These are phyloP conservation scores for Tetradesmus lagerheimii DNA, from an alignment of 139 green algal species.

Conservation along the genomic window DNA sequence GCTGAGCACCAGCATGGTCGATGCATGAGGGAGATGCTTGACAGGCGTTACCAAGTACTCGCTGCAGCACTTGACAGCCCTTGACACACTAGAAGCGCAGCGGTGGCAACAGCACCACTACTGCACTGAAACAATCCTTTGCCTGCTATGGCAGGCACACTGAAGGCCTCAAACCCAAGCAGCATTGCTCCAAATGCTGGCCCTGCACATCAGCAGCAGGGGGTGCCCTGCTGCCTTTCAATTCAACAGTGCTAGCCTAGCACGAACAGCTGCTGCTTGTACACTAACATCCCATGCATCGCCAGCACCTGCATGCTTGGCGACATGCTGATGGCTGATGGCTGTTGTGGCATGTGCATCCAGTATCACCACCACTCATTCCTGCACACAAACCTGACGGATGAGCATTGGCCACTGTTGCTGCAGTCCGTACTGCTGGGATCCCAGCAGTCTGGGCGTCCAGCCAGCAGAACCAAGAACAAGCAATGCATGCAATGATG, in stretches of 20 bases:
- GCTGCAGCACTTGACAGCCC: too few relatives aligned
- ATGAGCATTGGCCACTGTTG: background rate
- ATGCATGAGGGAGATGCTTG: too few relatives aligned
- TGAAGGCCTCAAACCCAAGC: background rate
- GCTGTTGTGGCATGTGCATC: too few relatives aligned
- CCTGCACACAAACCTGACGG: background rate
- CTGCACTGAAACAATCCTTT: background rate
- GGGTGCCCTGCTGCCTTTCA: background rate
- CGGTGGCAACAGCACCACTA: background rate
- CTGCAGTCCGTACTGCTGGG: background rate
- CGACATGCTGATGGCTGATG: too few relatives aligned
- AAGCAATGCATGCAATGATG: background rate
- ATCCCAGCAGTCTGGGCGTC: background rate
- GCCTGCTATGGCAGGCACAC: background rate
- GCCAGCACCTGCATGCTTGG: too few relatives aligned
- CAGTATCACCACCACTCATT: background rate
- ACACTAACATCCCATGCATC: too few relatives aligned
- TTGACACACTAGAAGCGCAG: background rate
- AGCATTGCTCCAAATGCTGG: background rate
- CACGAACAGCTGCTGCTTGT: background rate
- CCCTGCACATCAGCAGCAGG: background rate
- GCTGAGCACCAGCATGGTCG: background rate
- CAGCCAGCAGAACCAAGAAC: background rate
- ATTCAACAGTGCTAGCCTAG: background rate
- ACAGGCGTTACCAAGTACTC: background rate